These are phyloP conservation scores for Hypoxylon sp. DNA, from an alignment of 2,329 filamentous ascomycete species.

Conservation along the genomic window DNA sequence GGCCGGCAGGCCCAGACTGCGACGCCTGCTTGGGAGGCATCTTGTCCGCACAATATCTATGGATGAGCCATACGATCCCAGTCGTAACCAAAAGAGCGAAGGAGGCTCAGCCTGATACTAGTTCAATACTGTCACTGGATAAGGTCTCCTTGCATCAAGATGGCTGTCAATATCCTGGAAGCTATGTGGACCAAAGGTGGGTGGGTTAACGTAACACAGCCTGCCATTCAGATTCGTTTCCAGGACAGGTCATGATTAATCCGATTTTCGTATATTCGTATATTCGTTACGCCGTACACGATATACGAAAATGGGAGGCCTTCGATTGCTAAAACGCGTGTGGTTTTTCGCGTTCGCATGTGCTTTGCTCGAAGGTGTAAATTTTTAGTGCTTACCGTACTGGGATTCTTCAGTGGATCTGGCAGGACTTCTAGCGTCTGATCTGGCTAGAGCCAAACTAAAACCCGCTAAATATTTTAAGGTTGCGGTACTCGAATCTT, in stretches of 20 bases:
- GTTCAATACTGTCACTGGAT: neutral
- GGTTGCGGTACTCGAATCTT: slow-evolving; percentile 2
- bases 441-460: neutral
- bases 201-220: neutral
- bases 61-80: slow-evolving; percentile 20
- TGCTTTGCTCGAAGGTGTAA: slow-evolving; percentile 14
- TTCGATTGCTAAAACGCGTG: slow-evolving; percentile 26
- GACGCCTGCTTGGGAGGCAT: slow-evolving; percentile 46
- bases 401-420: slow-evolving; percentile 4
- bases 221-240: neutral
- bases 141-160: neutral
- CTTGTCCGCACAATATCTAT: slow-evolving; percentile 15
- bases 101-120: no score
- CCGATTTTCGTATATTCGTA: slow-evolving; percentile 7
- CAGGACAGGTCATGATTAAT: neutral
- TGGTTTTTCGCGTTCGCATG: slow-evolving; percentile 17
- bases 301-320: slow-evolving; percentile 19
- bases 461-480: slow-evolving; percentile 17
- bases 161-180: neutral
- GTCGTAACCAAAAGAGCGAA: neutral
- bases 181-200: slow-evolving; percentile 1
- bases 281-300: slow-evolving; percentile 1
- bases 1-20: slow-evolving; percentile 37
- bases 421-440: slow-evolving; percentile 11
- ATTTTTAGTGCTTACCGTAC: slow-evolving; percentile 12